Evolutionary conservation across 1,284 basidiomycete genomes (phyloP).

Genomic region (Sanghuangporus sanghuang): DNA sequence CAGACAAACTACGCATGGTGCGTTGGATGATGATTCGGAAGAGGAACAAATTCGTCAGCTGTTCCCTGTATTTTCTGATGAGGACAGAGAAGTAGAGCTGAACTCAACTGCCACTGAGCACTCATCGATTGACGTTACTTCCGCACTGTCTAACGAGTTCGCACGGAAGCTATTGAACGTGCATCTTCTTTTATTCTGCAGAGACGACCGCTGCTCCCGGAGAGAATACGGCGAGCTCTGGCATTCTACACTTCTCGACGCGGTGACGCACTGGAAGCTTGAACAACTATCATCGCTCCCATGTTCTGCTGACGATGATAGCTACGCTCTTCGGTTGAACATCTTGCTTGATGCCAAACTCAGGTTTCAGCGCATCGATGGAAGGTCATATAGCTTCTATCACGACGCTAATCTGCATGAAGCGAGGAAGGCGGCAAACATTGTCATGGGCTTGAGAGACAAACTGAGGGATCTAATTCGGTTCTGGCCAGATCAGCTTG

Average conservation of each 20-base stretch:
- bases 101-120: background rate
- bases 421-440: conserved; percentile 51
- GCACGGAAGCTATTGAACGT: background rate
- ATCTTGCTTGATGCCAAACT: conserved; percentile 7
- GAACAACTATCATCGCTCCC: background rate
- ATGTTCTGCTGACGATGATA: conserved; percentile 21
- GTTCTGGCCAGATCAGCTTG: conserved; percentile 98
- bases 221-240: background rate
- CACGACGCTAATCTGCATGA: conserved; percentile 68
- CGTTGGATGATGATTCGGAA: conserved; percentile 69
- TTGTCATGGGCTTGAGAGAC: conserved; percentile 47
- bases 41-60: conserved; percentile 77
- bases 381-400: conserved; percentile 70
- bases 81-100: conserved; percentile 18
- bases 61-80: conserved; percentile 82
- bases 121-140: background rate
- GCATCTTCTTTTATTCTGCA: conserved; percentile 6
- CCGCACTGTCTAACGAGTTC: background rate
- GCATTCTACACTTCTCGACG: background rate
- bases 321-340: conserved; percentile 43
- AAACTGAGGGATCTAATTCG: conserved; percentile 57
- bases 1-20: conserved; percentile 54
- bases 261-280: background rate
- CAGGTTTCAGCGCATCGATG: background rate
- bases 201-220: background rate